Base-by-base conservation (phyloP, 306 rosid genomes). In the Quercus glauca region DNA sequence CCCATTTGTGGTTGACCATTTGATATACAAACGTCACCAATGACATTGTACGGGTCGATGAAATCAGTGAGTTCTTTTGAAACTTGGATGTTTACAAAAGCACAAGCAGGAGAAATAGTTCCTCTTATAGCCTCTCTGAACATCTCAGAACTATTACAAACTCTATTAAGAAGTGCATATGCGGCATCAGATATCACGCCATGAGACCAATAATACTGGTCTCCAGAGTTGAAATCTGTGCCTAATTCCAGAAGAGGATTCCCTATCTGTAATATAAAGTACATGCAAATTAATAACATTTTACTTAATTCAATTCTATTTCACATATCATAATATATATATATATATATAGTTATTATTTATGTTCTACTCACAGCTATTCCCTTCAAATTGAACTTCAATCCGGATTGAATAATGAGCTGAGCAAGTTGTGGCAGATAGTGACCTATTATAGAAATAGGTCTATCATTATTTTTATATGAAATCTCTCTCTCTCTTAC, bases 161-260 rank as follows among this genome's bases (percentile, higher is more conserved):
- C 85, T 58, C 76, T 74, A 64, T 87, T 85, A 86, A 85, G 85
- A 85, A 85, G 80, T 75, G 59, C 75, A 73, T 70, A 85, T 4
- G 88, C 85, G 59, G 33, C 1, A 77, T 87, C 91, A 69, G 91
- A 85, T 67, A 87, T 85, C 28, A 87, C 28, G 49, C 91, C 91
- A 74, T 85, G 91, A 15, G 91, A 87, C 88, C 91, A 87, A 77
- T 85, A 87, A 76, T 79, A 87, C 76, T 82, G 88, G 17, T 88
- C 91, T 60, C 88, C 80, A 1, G 87, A 87, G 64, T 87, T 87
- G 79, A 85, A 87, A 49, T 87, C 88, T 10, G 79, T 77, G 45
- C 78, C 75, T 3, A 73, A 87, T 71, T 87, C 91, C 41, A 87
- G 83, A 64, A 87, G 83, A 18, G 91, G 91, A 56, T 87, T 87